Percentiles rank a stretch among this genome's conserved stretches.
phyloP scores from a whole-genome alignment of 441 rosid species.

The Arabidopsis hybrid region DNA sequence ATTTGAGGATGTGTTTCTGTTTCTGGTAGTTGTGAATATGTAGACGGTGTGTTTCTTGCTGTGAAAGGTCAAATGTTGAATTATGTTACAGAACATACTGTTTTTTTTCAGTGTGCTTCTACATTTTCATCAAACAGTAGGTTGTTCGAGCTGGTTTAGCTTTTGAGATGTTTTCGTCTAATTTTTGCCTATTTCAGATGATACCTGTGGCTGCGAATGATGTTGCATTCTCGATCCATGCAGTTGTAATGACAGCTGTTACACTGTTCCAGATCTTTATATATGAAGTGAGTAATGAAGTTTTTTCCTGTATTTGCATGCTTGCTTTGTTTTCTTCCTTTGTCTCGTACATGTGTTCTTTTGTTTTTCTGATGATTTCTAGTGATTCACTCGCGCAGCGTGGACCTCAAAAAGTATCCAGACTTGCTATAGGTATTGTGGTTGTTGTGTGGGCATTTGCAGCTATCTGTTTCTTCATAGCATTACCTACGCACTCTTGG shows the following conservation, averaged over 20 bases:
- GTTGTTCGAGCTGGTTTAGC: conserved; percentile 6
- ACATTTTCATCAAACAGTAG: background rate
- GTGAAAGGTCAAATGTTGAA: background rate
- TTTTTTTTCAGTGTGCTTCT: background rate
- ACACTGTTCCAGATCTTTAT: conserved; percentile 76
- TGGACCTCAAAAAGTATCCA: conserved; percentile 84
- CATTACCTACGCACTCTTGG: conserved; percentile 82
- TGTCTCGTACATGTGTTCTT: background rate
- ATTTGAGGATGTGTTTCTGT: background rate
- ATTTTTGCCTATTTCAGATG: conserved; percentile 59
- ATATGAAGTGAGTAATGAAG: conserved; percentile 67
- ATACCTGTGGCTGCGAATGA: conserved; percentile 97
- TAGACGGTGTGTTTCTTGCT: background rate
- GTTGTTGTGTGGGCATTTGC: conserved; percentile 64
- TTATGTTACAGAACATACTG: background rate
- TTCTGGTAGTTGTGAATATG: background rate
- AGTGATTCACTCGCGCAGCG: conserved; percentile 56
- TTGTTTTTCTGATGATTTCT: conserved; percentile 23
- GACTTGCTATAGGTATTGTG: conserved; percentile 63
- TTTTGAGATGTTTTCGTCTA: background rate
- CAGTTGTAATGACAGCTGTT: conserved; percentile 72
- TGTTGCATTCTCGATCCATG: conserved; percentile 95
- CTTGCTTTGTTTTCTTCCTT: background rate
- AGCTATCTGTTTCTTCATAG: conserved; percentile 77
- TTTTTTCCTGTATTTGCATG: background rate